A percentile compares a stretch with the other conserved stretches of the same genome.
phyloP scores from a whole-genome alignment of 495 filamentous ascomycete genomes.

The Penicillium cataractarum region DNA sequence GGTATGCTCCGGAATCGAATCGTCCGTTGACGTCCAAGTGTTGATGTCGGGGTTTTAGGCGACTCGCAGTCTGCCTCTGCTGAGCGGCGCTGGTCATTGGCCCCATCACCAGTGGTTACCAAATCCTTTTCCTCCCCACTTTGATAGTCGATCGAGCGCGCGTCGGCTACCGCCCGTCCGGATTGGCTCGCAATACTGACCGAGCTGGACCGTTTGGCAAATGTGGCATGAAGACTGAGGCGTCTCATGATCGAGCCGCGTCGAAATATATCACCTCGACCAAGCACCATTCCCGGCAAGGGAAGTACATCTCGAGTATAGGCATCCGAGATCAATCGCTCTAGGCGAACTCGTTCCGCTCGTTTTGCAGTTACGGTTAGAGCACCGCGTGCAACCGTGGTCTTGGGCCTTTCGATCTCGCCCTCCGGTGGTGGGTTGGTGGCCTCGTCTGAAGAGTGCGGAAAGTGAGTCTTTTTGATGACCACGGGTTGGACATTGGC shows the following conservation, averaged over 20 bases:
- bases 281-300: constrained; percentile 79
- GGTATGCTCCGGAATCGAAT: constrained; percentile 22
- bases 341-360: constrained; percentile 75
- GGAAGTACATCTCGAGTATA: constrained; percentile 85
- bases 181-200: constrained; percentile 22
- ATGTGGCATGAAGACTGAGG: constrained; percentile 56
- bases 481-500: constrained; percentile 67
- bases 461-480: constrained; percentile 83
- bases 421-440: constrained; percentile 19
- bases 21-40: constrained; percentile 21
- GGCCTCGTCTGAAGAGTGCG: constrained; percentile 55
- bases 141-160: constrained; percentile 17
- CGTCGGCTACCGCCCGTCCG: constrained; percentile 18
- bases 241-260: constrained; percentile 81
- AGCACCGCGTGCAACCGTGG: constrained; percentile 18
- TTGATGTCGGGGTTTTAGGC: constrained; percentile 23
- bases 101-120: constrained; percentile 16
- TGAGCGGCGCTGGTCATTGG: constrained; percentile 17
- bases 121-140: constrained; percentile 22
- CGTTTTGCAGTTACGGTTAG: constrained; percentile 62
- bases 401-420: constrained; percentile 40
- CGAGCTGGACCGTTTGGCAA: constrained; percentile 40
- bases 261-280: constrained; percentile 63
- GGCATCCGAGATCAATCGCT: constrained; percentile 72
- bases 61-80: constrained; percentile 14